A percentile compares a stretch with the other conserved stretches of the same genome.
phyloP scores from a whole-genome alignment of 441 rosid genomes.

The Erodium moschatum region DNA sequence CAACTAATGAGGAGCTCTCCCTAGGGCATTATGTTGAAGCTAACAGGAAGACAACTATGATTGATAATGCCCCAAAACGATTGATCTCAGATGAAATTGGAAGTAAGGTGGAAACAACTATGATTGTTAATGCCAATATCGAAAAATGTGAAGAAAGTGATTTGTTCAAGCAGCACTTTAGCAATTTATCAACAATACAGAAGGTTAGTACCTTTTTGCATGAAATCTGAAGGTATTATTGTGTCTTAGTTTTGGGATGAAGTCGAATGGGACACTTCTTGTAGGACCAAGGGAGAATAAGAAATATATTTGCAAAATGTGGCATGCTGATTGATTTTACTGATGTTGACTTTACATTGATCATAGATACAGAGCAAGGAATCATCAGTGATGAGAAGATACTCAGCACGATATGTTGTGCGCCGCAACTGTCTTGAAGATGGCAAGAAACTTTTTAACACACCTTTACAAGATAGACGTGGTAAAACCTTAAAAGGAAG shows the following conservation, averaged over 20 bases:
- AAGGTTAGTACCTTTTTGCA: slow-evolving; percentile 32
- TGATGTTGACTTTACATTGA: slow-evolving; percentile 13
- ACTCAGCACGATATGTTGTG: slow-evolving; percentile 45
- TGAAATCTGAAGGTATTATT: background rate
- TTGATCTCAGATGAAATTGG: slow-evolving; percentile 20
- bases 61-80: slow-evolving; percentile 20
- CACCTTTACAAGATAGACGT: slow-evolving; percentile 30
- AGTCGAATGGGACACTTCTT: background rate
- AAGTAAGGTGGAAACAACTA: slow-evolving; percentile 24
- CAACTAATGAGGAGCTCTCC: slow-evolving; percentile 16
- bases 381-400: slow-evolving; percentile 40
- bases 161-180: slow-evolving; percentile 44
- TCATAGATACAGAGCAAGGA: slow-evolving; percentile 36
- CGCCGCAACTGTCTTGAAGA: slow-evolving; percentile 34
- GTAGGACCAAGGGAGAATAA: background rate
- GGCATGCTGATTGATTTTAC: background rate
- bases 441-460: slow-evolving; percentile 32
- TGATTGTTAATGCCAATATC: slow-evolving; percentile 18
- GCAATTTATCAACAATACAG: slow-evolving; percentile 39
- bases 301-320: background rate
- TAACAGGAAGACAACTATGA: slow-evolving; percentile 13
- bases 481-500: slow-evolving; percentile 20
- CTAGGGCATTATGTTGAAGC: slow-evolving; percentile 12
- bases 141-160: slow-evolving; percentile 30
- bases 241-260: background rate